Evolutionary conservation across 306 rosid species (phyloP).

Genomic region (Vigna reflexopilosa): DNA sequence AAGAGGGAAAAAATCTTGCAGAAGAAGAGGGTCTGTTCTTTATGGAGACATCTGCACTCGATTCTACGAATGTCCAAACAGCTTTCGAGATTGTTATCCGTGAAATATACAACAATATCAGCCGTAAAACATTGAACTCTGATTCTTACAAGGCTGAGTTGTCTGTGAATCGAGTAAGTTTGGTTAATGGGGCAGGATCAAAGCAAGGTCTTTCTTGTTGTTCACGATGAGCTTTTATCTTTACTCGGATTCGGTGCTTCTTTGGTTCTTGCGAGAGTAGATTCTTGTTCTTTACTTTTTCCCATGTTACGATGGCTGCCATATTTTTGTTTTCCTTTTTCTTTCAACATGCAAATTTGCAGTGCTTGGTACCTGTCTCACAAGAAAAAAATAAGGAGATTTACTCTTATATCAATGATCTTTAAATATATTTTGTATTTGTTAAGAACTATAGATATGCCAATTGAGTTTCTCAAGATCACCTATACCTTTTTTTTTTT

Average conservation of each 20-base stretch:
- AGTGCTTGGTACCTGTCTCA: slow-evolving; percentile 19
- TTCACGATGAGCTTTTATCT: slow-evolving; percentile 55
- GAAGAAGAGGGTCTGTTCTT: slow-evolving; percentile 90
- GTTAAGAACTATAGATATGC: neutral
- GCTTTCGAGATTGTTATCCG: slow-evolving; percentile 85
- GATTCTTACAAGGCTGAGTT: slow-evolving; percentile 87
- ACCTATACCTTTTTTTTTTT: too few species aligned
- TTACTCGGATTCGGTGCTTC: slow-evolving; percentile 35
- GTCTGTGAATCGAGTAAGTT: slow-evolving; percentile 76
- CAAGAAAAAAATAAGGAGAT: neutral
- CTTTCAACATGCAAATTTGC: neutral
- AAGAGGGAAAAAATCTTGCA: slow-evolving; percentile 82
- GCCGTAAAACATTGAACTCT: slow-evolving; percentile 80
- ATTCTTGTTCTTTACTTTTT: slow-evolving; percentile 35
- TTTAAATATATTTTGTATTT: slow-evolving; percentile 1
- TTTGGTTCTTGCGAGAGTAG: slow-evolving; percentile 40
- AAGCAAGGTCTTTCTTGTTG: slow-evolving; percentile 72
- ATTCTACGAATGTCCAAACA: slow-evolving; percentile 77
- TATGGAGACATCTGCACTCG: slow-evolving; percentile 96
- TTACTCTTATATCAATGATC: neutral
- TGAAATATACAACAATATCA: slow-evolving; percentile 81
- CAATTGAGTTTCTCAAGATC: neutral
- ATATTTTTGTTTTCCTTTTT: neutral
- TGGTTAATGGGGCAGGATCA: slow-evolving; percentile 69
- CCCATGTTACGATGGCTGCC: slow-evolving; percentile 13